Base-by-base conservation (phyloP, 2,329 filamentous ascomycete species). In the Blastomyces gilchristii region DNA sequence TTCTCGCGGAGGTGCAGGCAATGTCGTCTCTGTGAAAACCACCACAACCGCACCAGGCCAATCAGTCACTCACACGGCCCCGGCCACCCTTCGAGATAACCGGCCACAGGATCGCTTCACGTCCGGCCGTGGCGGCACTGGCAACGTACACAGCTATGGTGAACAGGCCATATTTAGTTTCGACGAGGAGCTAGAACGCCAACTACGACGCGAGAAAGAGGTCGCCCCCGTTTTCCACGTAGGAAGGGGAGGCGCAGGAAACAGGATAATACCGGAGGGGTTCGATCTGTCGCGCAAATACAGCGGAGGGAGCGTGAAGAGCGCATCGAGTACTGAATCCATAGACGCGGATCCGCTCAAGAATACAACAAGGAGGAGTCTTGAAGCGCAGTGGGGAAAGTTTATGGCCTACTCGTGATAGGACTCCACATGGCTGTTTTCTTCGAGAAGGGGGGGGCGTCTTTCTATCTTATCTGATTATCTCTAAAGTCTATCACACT, bases 91-190 rank as follows among this genome's bases (percentile, higher is more conserved):
- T 62, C 78, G 84, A 63, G 74, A 78, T 67, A 76, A 75, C 43
- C 78, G 77, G 61, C 61, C 72, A 64, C 69, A 79, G 68, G 61
- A 69, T 37, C 72, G 72, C 60, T 79, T 75, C 73, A 75, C 69
- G 39, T 75, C 78, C 45, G 82, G 82, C 63, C 80, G 82, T 58
- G 83, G 83, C 62, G 82, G 82, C 54, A 80, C 80, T 18, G 82
- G 82, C 66, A 85, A 84, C 71, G 75, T 83, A 66, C 79, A 81
- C 69, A 76, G 75, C 70, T 71, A 73, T 67, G 75, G 74, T 65
- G 81, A 86, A 68, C 79, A 83, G 50, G 79, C 82, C 70, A 85
- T 87, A 72, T 87, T 87, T 79, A 82, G 81, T 73, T 87, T 87
- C 75, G 85, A 87, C 72, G 85, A 87, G 76, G 85, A 87, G 70